Percentiles rank a stretch among this genome's conserved stretches.
These are phyloP conservation scores for Sporothrix pseudoabietina DNA, from an alignment of 2,329 filamentous ascomycete genomes.

Conservation along the genomic window DNA sequence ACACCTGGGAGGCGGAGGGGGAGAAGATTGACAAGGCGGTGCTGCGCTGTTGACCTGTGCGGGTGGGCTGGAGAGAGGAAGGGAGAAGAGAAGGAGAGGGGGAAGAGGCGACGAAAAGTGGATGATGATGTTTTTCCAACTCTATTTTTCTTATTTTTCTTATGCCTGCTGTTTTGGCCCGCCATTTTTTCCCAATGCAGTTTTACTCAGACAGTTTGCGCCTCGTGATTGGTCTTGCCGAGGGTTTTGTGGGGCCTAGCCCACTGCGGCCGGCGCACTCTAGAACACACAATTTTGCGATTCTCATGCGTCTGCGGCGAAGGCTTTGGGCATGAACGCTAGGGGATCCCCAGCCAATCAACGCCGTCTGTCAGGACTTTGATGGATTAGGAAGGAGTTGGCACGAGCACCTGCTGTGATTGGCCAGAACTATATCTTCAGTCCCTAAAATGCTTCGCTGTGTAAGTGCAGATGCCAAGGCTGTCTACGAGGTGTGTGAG, in stretches of 20 bases:
- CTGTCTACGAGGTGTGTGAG: neutral
- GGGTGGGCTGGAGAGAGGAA: slow-evolving; percentile 36
- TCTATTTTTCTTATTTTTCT: slow-evolving; percentile 35
- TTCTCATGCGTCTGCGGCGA: neutral
- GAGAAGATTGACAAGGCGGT: slow-evolving; percentile 49
- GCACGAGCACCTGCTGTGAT: neutral
- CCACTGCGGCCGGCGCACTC: slow-evolving; percentile 1
- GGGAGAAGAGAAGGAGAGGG: slow-evolving; percentile 21
- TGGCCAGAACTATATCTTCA: neutral
- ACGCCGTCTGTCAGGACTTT: neutral
- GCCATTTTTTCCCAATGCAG: slow-evolving; percentile 17
- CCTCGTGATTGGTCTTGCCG: neutral
- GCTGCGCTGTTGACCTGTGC: slow-evolving; percentile 41
- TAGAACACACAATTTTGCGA: slow-evolving; percentile 25
- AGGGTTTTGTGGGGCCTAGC: neutral
- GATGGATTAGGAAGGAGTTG: slow-evolving; percentile 23
- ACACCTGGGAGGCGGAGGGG: slow-evolving; percentile 41
- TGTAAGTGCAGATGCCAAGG: neutral
- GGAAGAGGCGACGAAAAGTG: slow-evolving; percentile 29
- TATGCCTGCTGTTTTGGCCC: slow-evolving; percentile 28
- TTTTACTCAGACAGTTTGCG: slow-evolving; percentile 7
- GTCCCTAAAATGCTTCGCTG: neutral
- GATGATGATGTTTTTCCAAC: slow-evolving; percentile 35
- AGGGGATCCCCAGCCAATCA: slow-evolving; percentile 7
- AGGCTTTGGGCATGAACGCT: slow-evolving; percentile 25